A percentile compares a stretch with the other conserved stretches of the same genome.
Evolutionary conservation across 306 rosid species (phyloP).

Genomic region (Acacia melanoxylon): DNA sequence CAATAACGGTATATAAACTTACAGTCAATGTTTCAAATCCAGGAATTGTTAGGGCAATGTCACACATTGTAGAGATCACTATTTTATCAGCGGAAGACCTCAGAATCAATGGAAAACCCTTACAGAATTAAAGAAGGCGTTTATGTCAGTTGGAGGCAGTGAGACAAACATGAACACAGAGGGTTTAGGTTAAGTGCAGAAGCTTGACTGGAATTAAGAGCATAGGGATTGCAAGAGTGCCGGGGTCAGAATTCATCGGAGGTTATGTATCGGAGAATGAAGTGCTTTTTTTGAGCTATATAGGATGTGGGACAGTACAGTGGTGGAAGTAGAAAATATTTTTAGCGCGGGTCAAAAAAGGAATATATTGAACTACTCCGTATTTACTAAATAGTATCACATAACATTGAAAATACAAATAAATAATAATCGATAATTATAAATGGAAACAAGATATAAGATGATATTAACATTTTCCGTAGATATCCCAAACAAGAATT

Average conservation of each 20-base stretch:
- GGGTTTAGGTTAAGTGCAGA: conserved; percentile 49
- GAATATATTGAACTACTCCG: too few species aligned
- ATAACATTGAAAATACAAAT: too few species aligned
- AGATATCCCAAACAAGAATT: too few species aligned
- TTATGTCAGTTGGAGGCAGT: conserved; percentile 34
- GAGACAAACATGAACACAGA: background rate
- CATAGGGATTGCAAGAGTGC: conserved; percentile 53
- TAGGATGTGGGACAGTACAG: conserved; percentile 53
- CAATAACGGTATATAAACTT: too few species aligned
- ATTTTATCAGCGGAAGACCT: conserved; percentile 58
- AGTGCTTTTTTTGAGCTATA: conserved; percentile 69
- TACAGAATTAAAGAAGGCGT: conserved; percentile 51
- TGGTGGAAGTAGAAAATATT: too few species aligned
- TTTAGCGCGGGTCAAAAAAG: too few species aligned
- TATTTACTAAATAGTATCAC: too few species aligned
- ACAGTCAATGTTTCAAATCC: too few species aligned
- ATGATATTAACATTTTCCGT: too few species aligned
- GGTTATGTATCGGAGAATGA: conserved; percentile 48
- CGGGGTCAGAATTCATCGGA: conserved; percentile 54
- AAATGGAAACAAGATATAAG: too few species aligned
- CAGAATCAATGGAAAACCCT: conserved; percentile 32
- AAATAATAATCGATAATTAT: too few species aligned
- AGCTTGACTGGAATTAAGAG: conserved; percentile 29
- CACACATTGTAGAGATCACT: conserved; percentile 38
- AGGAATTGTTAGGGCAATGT: too few species aligned